Base-by-base conservation (phyloP, 768 basidiomycete species). In the Mycena epipterygia region DNA sequence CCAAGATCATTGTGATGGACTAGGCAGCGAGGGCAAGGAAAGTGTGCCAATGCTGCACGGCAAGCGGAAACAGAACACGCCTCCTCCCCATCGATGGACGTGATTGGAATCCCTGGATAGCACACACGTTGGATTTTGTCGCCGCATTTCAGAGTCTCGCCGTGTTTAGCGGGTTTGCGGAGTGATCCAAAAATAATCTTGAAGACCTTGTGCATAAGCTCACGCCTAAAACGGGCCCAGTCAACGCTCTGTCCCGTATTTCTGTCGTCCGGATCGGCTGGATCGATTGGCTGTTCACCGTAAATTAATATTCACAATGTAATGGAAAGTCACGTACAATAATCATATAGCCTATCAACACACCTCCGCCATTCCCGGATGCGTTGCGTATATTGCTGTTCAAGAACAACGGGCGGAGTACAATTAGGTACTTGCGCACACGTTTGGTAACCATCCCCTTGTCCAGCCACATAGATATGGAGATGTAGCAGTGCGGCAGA, bases 331-430 rank as follows among this genome's bases (percentile, higher is more conserved):
- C 12, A n/a, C 30, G 58, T 19, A 48, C 59, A 23, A 60, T 60
- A 25, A 56, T 39, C 41, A 56, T 56, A 39, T 51, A 68, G 17
- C 37, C 67, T 21, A 58, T 25, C 19, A 68, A 37, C 6, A 67
- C 25, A 7, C 66, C 55, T 4, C 66, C 66, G 16, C 66, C 66
- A 21, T 67, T 67, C 27, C 67, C 67, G 5, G 67, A 61, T 9
- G 57, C 67, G 29, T 68, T 68, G 21, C 60, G 58, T 9, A 68
- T 68, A 2, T 52, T n/a, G 27, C 48, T 12, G 5, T 37, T 11
- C 19, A 62, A 41, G 21, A 55, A 42, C 2, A 56, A 29, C 2
- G 41, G 11, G 19, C 67, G 67, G 25, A 55, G 52, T 5, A 63
- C 35, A 25, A 63, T 46, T 11, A 58, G 67, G n/a, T 69, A 49